Conservation (phyloP, 768 basidiomycete species). For the Basidioascus undulatus region DNA sequence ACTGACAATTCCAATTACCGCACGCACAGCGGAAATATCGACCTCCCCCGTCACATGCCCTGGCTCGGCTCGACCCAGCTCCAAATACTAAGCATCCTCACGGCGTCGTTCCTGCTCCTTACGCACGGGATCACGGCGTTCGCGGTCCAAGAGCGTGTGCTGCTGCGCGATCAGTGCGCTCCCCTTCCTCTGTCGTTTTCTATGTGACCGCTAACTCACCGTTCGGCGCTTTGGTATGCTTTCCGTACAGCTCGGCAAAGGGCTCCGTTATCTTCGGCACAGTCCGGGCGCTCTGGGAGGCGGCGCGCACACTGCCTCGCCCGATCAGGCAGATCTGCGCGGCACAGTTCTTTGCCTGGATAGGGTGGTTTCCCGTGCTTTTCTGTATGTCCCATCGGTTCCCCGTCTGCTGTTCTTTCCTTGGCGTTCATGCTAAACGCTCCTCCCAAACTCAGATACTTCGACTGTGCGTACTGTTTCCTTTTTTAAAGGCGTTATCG, state of each 20-base stretch:
- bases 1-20: not conserved
- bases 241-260: not conserved
- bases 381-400: conserved; percentile 75
- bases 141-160: conserved; percentile 34
- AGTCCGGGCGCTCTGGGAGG: conserved; percentile 30
- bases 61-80: conserved; percentile 58
- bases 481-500: no score
- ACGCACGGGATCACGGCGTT: conserved; percentile 39
- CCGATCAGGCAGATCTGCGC: conserved; percentile 46
- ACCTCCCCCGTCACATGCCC: conserved; percentile 43
- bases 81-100: conserved; percentile 53
- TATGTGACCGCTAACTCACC: conserved; percentile 7
- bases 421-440: no score
- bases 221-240: not conserved
- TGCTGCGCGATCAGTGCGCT: conserved; percentile 25
- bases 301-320: no score
- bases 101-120: conserved; percentile 36
- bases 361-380: conserved; percentile 78
- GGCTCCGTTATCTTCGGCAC: conserved; percentile 34
- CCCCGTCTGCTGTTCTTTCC: no score
- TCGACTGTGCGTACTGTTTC: no score
- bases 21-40: conserved; percentile 49
- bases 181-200: not conserved
- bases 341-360: conserved; percentile 59
- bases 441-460: no score